phyloP scores from a whole-genome alignment of 345 rosid genomes.

The Moricandia moricandioides region DNA sequence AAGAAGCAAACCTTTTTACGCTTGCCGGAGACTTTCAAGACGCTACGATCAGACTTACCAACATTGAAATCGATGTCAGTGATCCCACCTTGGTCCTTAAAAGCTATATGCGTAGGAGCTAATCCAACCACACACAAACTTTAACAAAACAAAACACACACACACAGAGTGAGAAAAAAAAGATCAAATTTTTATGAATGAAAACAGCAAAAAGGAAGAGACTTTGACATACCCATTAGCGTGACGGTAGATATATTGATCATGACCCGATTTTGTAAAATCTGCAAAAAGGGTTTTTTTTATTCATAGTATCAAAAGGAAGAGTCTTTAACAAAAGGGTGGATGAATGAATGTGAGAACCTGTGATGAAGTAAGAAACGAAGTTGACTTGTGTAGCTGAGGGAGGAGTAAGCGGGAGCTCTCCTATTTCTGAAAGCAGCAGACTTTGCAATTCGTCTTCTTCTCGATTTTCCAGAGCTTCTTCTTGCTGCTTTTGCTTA shows the following conservation, averaged over 20 bases:
- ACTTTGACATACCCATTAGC: conserved; percentile 68
- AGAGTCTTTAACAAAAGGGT: background rate
- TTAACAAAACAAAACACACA: too few species aligned
- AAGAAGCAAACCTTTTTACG: conserved; percentile 64
- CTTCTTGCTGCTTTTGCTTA: conserved; percentile 20
- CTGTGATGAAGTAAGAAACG: conserved; percentile 74
- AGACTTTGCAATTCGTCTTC: conserved; percentile 55
- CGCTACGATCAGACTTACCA: conserved; percentile 95
- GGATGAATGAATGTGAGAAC: conserved; percentile 35
- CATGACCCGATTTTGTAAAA: conserved; percentile 80
- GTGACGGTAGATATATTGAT: conserved; percentile 84
- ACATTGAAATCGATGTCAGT: conserved; percentile 82
- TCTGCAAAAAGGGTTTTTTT: conserved; percentile 47
- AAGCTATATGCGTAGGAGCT: conserved; percentile 75
- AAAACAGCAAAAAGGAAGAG: background rate
- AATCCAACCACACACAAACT: conserved; percentile 87
- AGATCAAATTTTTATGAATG: too few species aligned
- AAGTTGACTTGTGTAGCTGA: conserved; percentile 73
- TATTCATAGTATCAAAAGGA: background rate
- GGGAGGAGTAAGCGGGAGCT: conserved; percentile 65
- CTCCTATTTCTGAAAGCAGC: conserved; percentile 49
- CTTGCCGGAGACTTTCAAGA: conserved; percentile 91
- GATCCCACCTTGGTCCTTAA: conserved; percentile 81
- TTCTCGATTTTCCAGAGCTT: too few species aligned
- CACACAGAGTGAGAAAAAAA: too few species aligned